These are phyloP conservation scores for Xylariaceae sp. DNA, from an alignment of 2,329 filamentous ascomycete genomes.

Conservation along the genomic window DNA sequence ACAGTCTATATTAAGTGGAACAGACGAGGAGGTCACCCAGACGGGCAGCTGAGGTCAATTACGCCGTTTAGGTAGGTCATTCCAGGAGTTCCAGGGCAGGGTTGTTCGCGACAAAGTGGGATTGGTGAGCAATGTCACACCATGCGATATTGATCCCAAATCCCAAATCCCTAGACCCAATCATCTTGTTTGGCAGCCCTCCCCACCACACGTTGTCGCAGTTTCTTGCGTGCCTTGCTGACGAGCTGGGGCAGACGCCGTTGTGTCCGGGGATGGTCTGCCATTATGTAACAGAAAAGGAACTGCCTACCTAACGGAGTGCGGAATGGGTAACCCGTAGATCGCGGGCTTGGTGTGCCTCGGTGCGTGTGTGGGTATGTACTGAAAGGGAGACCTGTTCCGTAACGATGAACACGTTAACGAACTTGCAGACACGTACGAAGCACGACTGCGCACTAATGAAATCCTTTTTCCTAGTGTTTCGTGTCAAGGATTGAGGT, in stretches of 20 bases:
- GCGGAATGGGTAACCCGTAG: too few species aligned
- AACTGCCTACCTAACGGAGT: too few species aligned
- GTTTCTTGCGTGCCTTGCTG: constrained; percentile 14
- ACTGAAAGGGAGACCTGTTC: background rate
- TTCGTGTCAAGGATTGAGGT: background rate
- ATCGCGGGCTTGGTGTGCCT: too few species aligned
- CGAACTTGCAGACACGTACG: background rate
- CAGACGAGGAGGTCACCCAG: constrained; percentile 1
- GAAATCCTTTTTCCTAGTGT: background rate
- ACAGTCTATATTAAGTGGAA: background rate
- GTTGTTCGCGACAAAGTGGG: constrained; percentile 1
- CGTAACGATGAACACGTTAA: background rate
- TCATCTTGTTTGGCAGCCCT: background rate
- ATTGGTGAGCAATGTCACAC: constrained; percentile 6
- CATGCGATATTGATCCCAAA: constrained; percentile 3
- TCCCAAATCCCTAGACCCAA: background rate
- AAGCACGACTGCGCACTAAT: background rate
- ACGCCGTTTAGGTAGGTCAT: constrained; percentile 1
- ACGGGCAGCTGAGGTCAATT: constrained; percentile 12
- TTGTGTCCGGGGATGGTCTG: background rate
- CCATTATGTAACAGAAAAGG: too few species aligned
- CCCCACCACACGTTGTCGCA: constrained; percentile 11
- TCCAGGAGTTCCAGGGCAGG: constrained; percentile 1
- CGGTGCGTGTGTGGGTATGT: background rate
- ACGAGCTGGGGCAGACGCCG: background rate